Base-by-base conservation (phyloP, 2,329 filamentous ascomycete genomes). In the Alternaria dauci region DNA sequence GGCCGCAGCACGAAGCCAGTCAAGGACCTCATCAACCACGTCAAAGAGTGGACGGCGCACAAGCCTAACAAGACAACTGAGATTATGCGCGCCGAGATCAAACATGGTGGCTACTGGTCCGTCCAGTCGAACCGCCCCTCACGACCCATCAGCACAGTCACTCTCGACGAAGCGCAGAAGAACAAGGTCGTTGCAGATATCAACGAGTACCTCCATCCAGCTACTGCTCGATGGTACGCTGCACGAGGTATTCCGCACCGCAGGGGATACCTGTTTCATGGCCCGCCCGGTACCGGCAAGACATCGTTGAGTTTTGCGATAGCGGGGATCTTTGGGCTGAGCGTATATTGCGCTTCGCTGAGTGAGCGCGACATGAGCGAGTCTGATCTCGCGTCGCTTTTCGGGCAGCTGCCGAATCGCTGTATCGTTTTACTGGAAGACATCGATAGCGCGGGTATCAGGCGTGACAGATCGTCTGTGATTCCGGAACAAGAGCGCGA, bases 161-260 rank as follows among this genome's bases (percentile, higher is more conserved):
- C 93, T 2, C 83, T 95, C 5, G 90, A 92, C 63, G 80, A 84
- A 8, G 76, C 83, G 46, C 86, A 91, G 71, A 94, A 94, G 77
- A 80, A 84, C 2, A 82, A 84, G 32, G 83, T 94, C 4, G 78
- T 94, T 9, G 81, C 81, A 26, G 92, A 95, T 69, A 89, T 94
- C 70, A 91, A 91, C 66, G 91, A 93, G 68, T 94, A 92, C 65
- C 82, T 95, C 0, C 87, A 92, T 55, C 90, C 91, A 0, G 81
- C 83, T 1, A 91, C 88, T 0, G 86, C 88, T 1, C 83, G 88
- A n/a, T 96, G 92, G 92, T 96, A 97, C 74, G 85, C 89, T 0
- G 90, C 92, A 67, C 86, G 92, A 7, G 93, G 93, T 1, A 94
- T 96, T 30, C 93, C 93, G 0, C 96, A 96, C 75, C 87, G 93